Evolutionary conservation across 805 yeast genomes (phyloP), one percentile per base, ranked within the genome.

Genomic region (Lipomyces chichibuensis): DNA sequence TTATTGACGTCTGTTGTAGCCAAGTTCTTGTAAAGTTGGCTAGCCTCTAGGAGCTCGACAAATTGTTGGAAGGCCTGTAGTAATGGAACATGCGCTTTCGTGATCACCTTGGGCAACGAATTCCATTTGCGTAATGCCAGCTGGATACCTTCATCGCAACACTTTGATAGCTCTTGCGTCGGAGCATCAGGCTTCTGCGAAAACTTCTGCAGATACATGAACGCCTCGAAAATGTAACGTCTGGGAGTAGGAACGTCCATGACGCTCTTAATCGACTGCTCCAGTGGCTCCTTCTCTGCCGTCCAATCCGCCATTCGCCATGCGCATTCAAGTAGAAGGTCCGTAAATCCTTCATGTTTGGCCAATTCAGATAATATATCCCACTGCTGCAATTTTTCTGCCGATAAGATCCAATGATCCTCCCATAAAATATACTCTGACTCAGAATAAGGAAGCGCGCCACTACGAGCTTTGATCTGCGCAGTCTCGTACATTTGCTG

Each of bases 271-370:
- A 95, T 96, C 0, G 97, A 89, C 74, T 91, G 97, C 75, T 93
- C 98, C 51, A 95, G 81, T 0, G 98, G 95, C 71, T 94, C 98
- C 70, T 93, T 85, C 74, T 96, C 99, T 8, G 96, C 88, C 67
- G 88, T 89, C 99, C 99, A 95, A 75, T 95, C 98, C 7, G 99
- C 98, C 52, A 95, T 96, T 75, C 99, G 84, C 99, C 99, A 95
- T 51, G 98, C 99, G 83, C 99, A 96, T 77, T 95, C 99, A n/a
- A 95, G 81, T 32, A 96, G 80, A 71, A 95, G 82, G 75, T 95
- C 99, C 0, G 98, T 92, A 76, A 94, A 96, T 0, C 98, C 98
- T 81, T 96, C 99, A 75, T 96, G 98, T 73, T 94, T 92, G 2
- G 99, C 98, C 37, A 96, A 82, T 74, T 95, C 99, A 0, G 99